Evolutionary conservation across 2,329 filamentous ascomycete genomes (phyloP).

Genomic region (Anthostomella pinea): DNA sequence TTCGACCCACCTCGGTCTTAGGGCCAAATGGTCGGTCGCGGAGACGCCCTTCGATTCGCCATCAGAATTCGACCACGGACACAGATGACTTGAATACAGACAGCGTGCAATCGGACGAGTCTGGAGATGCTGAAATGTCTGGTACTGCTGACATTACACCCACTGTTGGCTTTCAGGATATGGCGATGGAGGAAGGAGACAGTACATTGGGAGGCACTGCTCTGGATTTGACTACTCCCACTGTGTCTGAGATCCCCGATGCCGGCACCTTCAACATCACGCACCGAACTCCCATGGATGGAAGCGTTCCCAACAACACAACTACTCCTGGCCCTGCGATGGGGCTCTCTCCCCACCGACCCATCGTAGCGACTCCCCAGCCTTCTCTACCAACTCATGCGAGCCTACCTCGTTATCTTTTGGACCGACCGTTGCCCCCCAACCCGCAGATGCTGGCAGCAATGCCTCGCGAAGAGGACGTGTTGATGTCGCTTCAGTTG

Average conservation of each 20-base stretch:
- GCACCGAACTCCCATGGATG: slow-evolving; percentile 79
- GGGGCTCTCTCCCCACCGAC: slow-evolving; percentile 71
- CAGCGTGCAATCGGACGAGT: slow-evolving; percentile 75
- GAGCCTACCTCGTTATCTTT: slow-evolving; percentile 74
- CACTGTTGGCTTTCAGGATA: slow-evolving; percentile 81
- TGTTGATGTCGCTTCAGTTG: slow-evolving; percentile 95
- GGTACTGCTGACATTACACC: slow-evolving; percentile 78
- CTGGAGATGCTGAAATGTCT: slow-evolving; percentile 73
- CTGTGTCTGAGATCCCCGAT: slow-evolving; percentile 81
- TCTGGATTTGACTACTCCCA: slow-evolving; percentile 72
- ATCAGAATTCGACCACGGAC: slow-evolving; percentile 87
- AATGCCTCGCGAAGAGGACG: slow-evolving; percentile 96
- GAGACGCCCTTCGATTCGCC: slow-evolving; percentile 79
- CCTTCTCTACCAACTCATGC: slow-evolving; percentile 65
- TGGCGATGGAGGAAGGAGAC: slow-evolving; percentile 74
- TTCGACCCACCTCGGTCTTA: slow-evolving; percentile 51
- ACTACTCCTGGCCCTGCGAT: slow-evolving; percentile 65
- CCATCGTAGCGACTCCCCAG: slow-evolving; percentile 69
- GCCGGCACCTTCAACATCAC: slow-evolving; percentile 92
- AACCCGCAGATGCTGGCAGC: slow-evolving; percentile 76
- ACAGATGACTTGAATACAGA: slow-evolving; percentile 84
- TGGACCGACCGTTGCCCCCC: slow-evolving; percentile 69
- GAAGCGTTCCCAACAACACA: slow-evolving; percentile 74
- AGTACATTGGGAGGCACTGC: slow-evolving; percentile 73
- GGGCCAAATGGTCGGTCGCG: slow-evolving; percentile 55